Percentiles rank a stretch among this genome's conserved stretches.
Conservation (phyloP, 495 filamentous ascomycete species). For the Glarea lozoyensis region DNA sequence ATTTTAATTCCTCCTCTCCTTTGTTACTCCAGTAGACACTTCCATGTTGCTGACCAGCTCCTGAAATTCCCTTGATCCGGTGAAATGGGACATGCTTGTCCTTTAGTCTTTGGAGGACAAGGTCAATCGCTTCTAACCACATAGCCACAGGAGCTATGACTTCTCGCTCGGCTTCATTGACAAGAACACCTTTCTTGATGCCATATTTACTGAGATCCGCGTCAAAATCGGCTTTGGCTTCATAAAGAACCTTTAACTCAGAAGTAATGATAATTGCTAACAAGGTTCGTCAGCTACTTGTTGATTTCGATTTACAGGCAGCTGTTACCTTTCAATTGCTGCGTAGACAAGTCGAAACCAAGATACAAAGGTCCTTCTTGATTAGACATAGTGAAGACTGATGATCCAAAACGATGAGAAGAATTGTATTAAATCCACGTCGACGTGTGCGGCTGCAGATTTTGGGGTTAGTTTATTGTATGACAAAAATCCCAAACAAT, state of each 20-base stretch:
- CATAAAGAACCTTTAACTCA: slow-evolving; percentile 62
- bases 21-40: slow-evolving; percentile 81
- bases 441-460: too few species aligned
- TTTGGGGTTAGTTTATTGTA: too few species aligned
- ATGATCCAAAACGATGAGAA: slow-evolving; percentile 1
- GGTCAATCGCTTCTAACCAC: slow-evolving; percentile 88
- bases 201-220: slow-evolving; percentile 68
- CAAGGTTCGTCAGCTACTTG: slow-evolving; percentile 5
- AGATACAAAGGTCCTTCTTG: slow-evolving; percentile 61
- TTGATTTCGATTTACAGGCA: slow-evolving; percentile 1
- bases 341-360: slow-evolving; percentile 93
- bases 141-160: slow-evolving; percentile 88
- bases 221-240: slow-evolving; percentile 70
- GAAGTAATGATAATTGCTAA: slow-evolving; percentile 71
- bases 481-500: too few species aligned
- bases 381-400: slow-evolving; percentile 26
- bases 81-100: slow-evolving; percentile 66
- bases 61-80: slow-evolving; percentile 74
- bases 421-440: not conserved
- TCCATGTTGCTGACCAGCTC: slow-evolving; percentile 92
- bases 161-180: slow-evolving; percentile 71
- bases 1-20: slow-evolving; percentile 56
- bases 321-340: slow-evolving; percentile 81
- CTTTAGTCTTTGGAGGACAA: slow-evolving; percentile 65
- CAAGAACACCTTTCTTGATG: slow-evolving; percentile 79